These are phyloP conservation scores for Begonia masoniana DNA, from an alignment of 306 rosid genomes.

Conservation along the genomic window DNA sequence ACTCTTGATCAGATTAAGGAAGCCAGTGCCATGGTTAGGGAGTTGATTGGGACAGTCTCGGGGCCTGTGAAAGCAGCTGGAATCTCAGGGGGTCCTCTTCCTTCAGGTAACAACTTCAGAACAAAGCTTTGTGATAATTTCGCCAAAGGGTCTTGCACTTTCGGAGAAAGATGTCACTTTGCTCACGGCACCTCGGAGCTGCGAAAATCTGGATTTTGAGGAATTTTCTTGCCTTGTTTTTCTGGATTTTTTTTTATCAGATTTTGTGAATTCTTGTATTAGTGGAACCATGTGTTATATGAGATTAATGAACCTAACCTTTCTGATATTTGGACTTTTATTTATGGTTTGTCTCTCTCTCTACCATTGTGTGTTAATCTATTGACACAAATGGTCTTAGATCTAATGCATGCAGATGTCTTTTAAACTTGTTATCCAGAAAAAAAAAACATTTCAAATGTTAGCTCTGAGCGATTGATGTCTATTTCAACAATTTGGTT, in stretches of 20 bases:
- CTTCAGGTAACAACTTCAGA: conserved; percentile 54
- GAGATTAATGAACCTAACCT: no score
- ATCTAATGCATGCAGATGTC: no score
- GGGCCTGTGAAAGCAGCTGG: conserved; percentile 46
- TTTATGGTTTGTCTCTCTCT: no score
- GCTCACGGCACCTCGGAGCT: conserved; percentile 81
- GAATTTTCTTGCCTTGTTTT: neutral
- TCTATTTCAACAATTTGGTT: no score
- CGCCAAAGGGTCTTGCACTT: conserved; percentile 80
- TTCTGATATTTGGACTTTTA: no score
- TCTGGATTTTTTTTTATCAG: no score
- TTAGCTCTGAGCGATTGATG: no score
- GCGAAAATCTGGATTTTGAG: conserved; percentile 50
- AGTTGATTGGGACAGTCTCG: conserved; percentile 47
- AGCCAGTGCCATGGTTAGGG: conserved; percentile 80
- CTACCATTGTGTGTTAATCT: no score
- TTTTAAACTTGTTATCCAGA: no score
- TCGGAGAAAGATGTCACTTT: conserved; percentile 94
- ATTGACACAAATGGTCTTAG: no score
- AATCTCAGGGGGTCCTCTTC: conserved; percentile 29
- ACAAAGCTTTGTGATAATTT: conserved; percentile 94
- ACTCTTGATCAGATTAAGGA: conserved; percentile 79
- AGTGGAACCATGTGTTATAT: conserved; percentile 7
- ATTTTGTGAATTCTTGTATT: conserved; percentile 16
- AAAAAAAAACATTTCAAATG: no score